phyloP scores from a whole-genome alignment of 1,139 yeast genomes.

The Sugiyamaella grinbergsii region DNA sequence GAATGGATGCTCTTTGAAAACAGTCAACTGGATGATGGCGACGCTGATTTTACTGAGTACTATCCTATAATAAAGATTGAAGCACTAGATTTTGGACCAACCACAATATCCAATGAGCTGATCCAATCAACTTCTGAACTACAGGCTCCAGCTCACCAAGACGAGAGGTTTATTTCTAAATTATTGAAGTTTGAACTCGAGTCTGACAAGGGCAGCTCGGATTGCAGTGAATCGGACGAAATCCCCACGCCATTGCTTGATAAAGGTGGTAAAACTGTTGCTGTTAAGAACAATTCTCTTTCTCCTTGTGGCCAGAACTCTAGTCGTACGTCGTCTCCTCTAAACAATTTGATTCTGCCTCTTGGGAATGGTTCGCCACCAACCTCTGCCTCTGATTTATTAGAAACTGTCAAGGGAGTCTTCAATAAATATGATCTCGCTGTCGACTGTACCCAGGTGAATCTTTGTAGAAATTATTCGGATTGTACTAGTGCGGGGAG shows the following conservation, averaged over 20 bases:
- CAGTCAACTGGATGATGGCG: not conserved
- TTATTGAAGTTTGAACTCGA: slow-evolving; percentile 19
- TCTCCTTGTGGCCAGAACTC: slow-evolving; percentile 3
- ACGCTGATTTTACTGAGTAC: slow-evolving; percentile 4
- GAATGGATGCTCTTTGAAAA: slow-evolving; percentile 13
- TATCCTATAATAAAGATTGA: slow-evolving; percentile 8
- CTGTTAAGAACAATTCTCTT: not conserved
- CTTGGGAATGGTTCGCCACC: not conserved
- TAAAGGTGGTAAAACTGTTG: slow-evolving; percentile 1
- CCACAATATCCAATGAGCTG: not conserved
- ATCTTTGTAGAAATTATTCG: slow-evolving; percentile 7
- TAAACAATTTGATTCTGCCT: slow-evolving; percentile 2
- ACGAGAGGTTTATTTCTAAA: slow-evolving; percentile 9
- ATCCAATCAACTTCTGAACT: not conserved
- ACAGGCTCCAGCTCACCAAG: not conserved
- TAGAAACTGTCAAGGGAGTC: slow-evolving; percentile 13
- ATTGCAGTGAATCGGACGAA: slow-evolving; percentile 21
- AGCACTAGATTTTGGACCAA: slow-evolving; percentile 1
- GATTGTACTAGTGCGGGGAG: slow-evolving; percentile 8
- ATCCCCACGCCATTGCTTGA: slow-evolving; percentile 21
- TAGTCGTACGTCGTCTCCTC: slow-evolving; percentile 2
- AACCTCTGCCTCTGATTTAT: slow-evolving; percentile 1
- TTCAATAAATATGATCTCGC: slow-evolving; percentile 8
- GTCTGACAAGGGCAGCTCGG: slow-evolving; percentile 23
- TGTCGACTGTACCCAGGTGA: slow-evolving; percentile 7